These are phyloP conservation scores for Gremmenia infestans DNA, from an alignment of 2,329 filamentous ascomycete species.

Conservation along the genomic window DNA sequence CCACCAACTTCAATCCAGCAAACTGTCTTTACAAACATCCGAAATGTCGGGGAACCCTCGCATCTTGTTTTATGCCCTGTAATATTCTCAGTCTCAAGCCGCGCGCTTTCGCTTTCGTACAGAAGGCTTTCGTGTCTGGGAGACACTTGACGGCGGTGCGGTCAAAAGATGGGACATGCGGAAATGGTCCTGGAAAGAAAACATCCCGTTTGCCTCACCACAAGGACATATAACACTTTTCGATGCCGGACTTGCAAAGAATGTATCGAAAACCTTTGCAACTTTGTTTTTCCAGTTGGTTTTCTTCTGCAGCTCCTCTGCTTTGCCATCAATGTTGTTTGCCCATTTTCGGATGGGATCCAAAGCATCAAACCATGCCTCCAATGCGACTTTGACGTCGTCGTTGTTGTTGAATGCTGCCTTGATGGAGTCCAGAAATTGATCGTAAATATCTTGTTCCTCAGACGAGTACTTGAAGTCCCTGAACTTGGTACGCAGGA, in stretches of 20 bases:
- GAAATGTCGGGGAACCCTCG: too few species aligned
- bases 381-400: neutral
- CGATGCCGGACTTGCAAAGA: neutral
- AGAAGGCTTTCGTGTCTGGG: too few species aligned
- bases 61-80: too few species aligned
- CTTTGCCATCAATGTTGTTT: neutral
- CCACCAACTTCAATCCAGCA: too few species aligned
- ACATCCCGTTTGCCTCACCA: too few species aligned
- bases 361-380: neutral
- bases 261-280: neutral
- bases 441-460: neutral
- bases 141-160: too few species aligned
- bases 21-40: too few species aligned
- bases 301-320: neutral
- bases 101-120: too few species aligned
- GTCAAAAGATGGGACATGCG: too few species aligned
- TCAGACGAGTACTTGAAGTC: neutral
- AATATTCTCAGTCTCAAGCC: too few species aligned
- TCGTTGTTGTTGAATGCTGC: neutral
- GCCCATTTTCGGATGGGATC: neutral
- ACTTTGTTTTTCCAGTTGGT: neutral
- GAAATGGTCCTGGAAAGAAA: too few species aligned
- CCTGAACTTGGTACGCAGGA: neutral
- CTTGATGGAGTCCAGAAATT: neutral
- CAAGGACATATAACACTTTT: neutral